These are phyloP conservation scores for Cymodocea nodosa DNA, from an alignment of 116 monocot genomes.

Conservation along the genomic window DNA sequence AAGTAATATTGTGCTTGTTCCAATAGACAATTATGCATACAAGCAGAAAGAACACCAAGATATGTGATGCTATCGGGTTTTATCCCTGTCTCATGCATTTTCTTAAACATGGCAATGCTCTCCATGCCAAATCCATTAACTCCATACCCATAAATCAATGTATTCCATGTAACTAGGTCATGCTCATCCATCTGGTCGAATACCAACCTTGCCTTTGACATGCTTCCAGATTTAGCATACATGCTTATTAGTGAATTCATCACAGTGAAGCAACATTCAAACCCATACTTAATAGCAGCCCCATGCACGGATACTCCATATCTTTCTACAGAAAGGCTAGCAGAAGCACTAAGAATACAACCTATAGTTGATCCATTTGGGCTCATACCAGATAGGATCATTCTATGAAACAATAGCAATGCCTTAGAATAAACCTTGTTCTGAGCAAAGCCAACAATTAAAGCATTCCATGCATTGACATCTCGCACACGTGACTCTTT, in stretches of 20 bases:
- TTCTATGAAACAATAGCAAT: constrained; percentile 27
- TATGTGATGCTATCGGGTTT: constrained; percentile 53
- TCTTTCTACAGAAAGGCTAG: constrained; percentile 17
- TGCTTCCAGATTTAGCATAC: constrained; percentile 50
- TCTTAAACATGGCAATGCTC: constrained; percentile 24
- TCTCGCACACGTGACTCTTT: constrained; percentile 17
- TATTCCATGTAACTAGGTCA: constrained; percentile 15
- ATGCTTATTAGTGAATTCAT: constrained; percentile 47
- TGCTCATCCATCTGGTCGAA: constrained; percentile 23
- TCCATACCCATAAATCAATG: constrained; percentile 17
- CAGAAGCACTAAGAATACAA: constrained; percentile 46
- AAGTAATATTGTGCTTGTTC: constrained; percentile 43
- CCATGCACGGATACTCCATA: constrained; percentile 36
- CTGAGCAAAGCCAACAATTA: constrained; percentile 33
- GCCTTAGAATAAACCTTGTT: constrained; percentile 25
- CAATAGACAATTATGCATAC: constrained; percentile 30
- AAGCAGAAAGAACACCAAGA: constrained; percentile 47
- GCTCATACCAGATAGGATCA: constrained; percentile 22
- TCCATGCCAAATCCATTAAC: constrained; percentile 8
- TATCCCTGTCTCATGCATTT: constrained; percentile 15
- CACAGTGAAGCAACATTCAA: constrained; percentile 16
- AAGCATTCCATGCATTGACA: constrained; percentile 27
- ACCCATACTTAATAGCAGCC: constrained; percentile 27
- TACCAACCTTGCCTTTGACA: constrained; percentile 18
- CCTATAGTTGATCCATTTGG: constrained; percentile 30